A percentile compares a stretch with the other conserved stretches of the same genome.
Evolutionary conservation across 257 asterid genomes (phyloP).

Genomic region (Gentiana macrophylla): DNA sequence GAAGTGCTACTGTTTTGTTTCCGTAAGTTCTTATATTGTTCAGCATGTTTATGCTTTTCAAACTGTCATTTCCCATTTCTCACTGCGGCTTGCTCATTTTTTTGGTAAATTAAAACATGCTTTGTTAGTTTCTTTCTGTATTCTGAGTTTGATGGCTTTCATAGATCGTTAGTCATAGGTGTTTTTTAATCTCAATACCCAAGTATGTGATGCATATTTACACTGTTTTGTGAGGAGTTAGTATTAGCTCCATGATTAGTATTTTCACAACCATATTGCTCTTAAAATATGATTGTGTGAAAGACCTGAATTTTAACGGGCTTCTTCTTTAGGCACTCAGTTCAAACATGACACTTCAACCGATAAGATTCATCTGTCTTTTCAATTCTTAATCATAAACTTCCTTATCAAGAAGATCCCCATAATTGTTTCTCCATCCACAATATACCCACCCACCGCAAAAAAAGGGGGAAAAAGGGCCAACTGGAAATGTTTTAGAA

Average conservation of each 20-base stretch:
- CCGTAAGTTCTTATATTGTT: conserved; percentile 36
- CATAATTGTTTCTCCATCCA: too few relatives aligned
- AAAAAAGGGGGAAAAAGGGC: too few relatives aligned
- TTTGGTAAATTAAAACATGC: not conserved
- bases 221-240: not conserved
- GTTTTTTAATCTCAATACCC: not conserved
- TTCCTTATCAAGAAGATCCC: too few relatives aligned
- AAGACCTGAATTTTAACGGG: too few relatives aligned
- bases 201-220: not conserved
- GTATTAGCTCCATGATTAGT: not conserved
- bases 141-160: not conserved
- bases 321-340: too few relatives aligned
- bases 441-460: too few relatives aligned
- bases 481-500: too few relatives aligned
- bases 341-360: too few relatives aligned
- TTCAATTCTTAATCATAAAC: too few relatives aligned
- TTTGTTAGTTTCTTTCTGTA: not conserved
- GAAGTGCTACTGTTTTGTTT: conserved; percentile 83
- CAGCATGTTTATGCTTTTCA: conserved; percentile 2
- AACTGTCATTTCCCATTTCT: not conserved
- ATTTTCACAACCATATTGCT: too few relatives aligned
- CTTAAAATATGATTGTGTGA: too few relatives aligned
- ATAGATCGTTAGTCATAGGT: not conserved
- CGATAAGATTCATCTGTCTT: too few relatives aligned
- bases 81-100: not conserved